Evolutionary conservation across 208 protist genomes (phyloP), one percentile per base, ranked within the genome.

Genomic region (Naegleria gruberi): DNA sequence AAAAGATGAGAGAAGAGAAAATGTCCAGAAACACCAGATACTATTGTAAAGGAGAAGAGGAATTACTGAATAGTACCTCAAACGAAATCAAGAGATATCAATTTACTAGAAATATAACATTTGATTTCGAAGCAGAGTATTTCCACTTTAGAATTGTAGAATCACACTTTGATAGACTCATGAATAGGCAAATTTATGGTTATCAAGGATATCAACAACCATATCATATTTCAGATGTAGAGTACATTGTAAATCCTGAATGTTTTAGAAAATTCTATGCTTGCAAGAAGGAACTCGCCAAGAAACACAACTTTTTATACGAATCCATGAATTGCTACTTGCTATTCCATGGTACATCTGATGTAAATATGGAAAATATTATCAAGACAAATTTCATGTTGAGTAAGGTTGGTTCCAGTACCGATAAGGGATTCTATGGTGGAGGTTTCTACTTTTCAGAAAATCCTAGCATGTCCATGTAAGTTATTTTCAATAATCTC

Each of bases 361-460:
- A 41, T 30, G 0, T 7, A 26, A 88, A 88, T 30, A 88, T 88
- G 84, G 84, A 88, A 8, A 88, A 88, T 42, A 88, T 88, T 42
- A 65, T 88, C 3, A 88, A 88, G 23, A 88, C 84, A 41, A 65
- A 65, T 41, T 88, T 88, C 26, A 73, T 88, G 8, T 43, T 47
- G 34, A 12, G 5, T 4, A 88, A 88, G 45, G 34, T 88, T 37
- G 84, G 84, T 7, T 73, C 45, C 26, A 19, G n/a, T 5, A 88
- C 84, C 2, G 84, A 88, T 88, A 88, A 43, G 45, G 84, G 84
- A 26, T 88, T 51, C 12, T 88, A 88, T 88, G 84, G 84, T 30
- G 65, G 42, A 43, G 84, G 84, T 43, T 55, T 88, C 26, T 88
- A 88, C n/a, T 88, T 88, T 65, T 17, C 12, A 26, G 84, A 88